A percentile compares a stretch with the other conserved stretches of the same genome.
Conservation (phyloP, 208 protist genomes). For the Leishmania major region DNA sequence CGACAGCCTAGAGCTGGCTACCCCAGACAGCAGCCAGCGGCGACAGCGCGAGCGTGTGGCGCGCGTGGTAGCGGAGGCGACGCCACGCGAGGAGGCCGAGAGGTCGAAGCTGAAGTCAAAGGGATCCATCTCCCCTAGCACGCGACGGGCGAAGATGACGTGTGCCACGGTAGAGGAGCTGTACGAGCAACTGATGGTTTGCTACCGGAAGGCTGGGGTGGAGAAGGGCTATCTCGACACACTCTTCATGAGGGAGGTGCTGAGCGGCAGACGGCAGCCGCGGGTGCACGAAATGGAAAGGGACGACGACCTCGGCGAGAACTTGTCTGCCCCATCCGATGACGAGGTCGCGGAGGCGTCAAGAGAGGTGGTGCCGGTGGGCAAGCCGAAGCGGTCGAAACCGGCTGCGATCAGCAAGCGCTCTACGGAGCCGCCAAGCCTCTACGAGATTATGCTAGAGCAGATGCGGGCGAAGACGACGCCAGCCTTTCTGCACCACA, state of each 20-base stretch:
- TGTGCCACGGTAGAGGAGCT: constrained; percentile 9
- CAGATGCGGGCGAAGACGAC: constrained; percentile 40
- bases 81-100: constrained; percentile 84
- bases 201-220: constrained; percentile 19
- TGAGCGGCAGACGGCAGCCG: constrained; percentile 4
- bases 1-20: constrained; percentile 2
- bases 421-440: background rate
- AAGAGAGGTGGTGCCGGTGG: background rate
- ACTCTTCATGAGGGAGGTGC: constrained; percentile 23
- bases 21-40: constrained; percentile 4
- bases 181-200: constrained; percentile 5
- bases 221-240: constrained; percentile 28
- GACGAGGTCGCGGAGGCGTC: background rate
- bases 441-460: constrained; percentile 33
- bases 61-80: constrained; percentile 24
- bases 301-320: background rate
- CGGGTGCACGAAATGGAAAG: constrained; percentile 10
- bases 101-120: constrained; percentile 29
- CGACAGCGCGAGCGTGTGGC: constrained; percentile 14
- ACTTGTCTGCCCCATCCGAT: background rate
- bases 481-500: constrained; percentile 80
- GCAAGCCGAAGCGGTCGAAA: background rate
- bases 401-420: background rate
- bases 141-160: constrained; percentile 4
- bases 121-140: background rate